phyloP scores from a whole-genome alignment of 331 rosid species.

The Phaseolus coccineus region DNA sequence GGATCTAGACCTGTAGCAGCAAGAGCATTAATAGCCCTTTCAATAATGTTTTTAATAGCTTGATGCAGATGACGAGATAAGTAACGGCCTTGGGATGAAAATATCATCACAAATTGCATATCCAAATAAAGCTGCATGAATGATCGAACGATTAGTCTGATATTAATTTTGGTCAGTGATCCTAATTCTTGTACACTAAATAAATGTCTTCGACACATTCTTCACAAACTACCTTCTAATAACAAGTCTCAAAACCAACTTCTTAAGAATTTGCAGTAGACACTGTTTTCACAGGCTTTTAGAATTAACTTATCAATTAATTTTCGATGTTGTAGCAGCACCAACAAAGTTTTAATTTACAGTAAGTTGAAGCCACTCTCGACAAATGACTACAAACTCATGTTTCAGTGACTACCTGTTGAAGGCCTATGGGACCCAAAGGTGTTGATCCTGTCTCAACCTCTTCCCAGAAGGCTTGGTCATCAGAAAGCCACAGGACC shows the following conservation, averaged over 20 bases:
- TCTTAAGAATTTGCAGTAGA: neutral
- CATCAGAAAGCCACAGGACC: constrained; percentile 84
- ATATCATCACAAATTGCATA: constrained; percentile 92
- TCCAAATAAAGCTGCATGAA: constrained; percentile 84
- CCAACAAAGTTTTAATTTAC: constrained; percentile 28
- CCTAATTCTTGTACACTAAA: neutral
- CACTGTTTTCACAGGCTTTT: constrained; percentile 1
- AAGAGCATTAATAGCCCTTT: constrained; percentile 76
- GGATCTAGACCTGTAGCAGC: constrained; percentile 84
- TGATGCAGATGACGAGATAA: constrained; percentile 85
- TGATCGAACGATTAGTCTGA: constrained; percentile 18
- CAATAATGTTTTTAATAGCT: constrained; percentile 76
- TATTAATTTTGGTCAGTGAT: constrained; percentile 17
- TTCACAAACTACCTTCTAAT: neutral
- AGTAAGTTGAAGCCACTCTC: neutral
- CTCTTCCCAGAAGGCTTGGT: constrained; percentile 84
- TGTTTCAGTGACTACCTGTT: constrained; percentile 65
- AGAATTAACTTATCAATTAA: neutral
- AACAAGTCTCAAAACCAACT: neutral
- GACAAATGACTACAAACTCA: constrained; percentile 1
- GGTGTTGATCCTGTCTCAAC: constrained; percentile 65
- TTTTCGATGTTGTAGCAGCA: constrained; percentile 15
- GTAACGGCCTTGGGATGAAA: constrained; percentile 91
- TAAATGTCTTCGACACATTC: neutral
- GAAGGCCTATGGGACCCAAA: constrained; percentile 89